These are phyloP conservation scores for Paraphaeosphaeria sporulosa DNA, from an alignment of 2,329 filamentous ascomycete genomes.

Conservation along the genomic window DNA sequence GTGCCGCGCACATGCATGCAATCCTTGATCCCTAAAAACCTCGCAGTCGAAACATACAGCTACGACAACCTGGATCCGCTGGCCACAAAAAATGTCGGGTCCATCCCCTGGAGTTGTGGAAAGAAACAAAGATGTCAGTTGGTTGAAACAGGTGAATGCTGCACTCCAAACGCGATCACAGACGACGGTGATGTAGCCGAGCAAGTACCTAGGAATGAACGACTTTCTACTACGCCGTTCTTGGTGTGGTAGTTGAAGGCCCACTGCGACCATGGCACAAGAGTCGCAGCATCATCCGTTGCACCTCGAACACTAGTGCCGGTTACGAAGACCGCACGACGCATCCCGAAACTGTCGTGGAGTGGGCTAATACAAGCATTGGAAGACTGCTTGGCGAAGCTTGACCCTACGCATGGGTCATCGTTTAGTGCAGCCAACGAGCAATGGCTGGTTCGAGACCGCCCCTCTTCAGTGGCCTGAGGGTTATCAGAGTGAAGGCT, in stretches of 20 bases:
- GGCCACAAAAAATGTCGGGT: no score
- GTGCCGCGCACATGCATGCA: no score
- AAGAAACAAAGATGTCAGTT: no score
- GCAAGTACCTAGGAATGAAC: no score
- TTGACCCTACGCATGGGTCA: constrained; percentile 26
- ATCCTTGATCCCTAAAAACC: no score
- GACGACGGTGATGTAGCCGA: no score
- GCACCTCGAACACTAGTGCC: background rate
- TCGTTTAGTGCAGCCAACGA: constrained; percentile 15
- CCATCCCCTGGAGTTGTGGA: no score
- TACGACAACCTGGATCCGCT: no score
- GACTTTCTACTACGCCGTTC: no score
- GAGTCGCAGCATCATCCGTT: background rate
- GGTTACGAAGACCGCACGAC: background rate
- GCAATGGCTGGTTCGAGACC: constrained; percentile 11
- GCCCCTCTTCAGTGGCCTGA: background rate
- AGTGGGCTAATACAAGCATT: constrained; percentile 30
- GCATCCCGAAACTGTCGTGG: constrained; percentile 5
- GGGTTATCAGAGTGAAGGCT: background rate
- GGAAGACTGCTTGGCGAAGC: constrained; percentile 34
- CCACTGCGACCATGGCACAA: background rate
- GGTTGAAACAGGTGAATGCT: no score
- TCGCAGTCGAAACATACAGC: no score
- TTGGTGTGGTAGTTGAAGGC: background rate
- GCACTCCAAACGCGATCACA: no score